Base-by-base conservation (phyloP, 164 flowering plant species). In the Chloranthus sessilifolius region DNA sequence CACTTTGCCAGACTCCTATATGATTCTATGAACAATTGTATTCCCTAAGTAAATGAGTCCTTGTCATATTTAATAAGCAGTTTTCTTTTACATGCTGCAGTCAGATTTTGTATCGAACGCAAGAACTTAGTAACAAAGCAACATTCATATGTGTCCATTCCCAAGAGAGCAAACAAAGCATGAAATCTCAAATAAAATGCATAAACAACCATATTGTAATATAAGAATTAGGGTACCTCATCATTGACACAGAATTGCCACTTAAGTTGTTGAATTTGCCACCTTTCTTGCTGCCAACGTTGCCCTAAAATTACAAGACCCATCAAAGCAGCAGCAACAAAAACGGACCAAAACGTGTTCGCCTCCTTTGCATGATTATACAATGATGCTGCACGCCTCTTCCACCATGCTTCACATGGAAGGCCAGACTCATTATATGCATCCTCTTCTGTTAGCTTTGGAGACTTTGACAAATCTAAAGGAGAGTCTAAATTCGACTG, bases 371-470 rank as follows among this genome's bases (percentile, higher is more conserved):
- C 88, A 56, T 82, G 88, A 46, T 71, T 60, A 66, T 80, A 83
- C 36, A 92, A 49, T 8, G 83, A 76, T 52, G 67, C 76, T n/a
- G 79, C 91, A 28, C 66, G 70, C 63, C 79, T 77, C 75, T 77
- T 83, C 99, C 96, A 92, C 99, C 99, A 92, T 57, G 94, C 88
- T 64, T 79, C 83, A 58, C 81, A 73, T 15, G 92, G 95, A 55
- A 81, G 77, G 34, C 64, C 68, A 50, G 83, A 55, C 5, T 19
- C 69, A 42, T 60, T 65, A 56, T 37, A 28, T 15, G 71, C 62
- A 26, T 67, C 74, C 50, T 66, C 85, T 33, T 76, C 59, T 14
- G 29, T 11, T 3, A 51, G 22, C 40, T 30, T 38, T 22, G 44
- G 20, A 17, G 60, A 43, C 31, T 43, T 25, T n/a, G 46, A 27